Conservation (phyloP, 2,329 filamentous ascomycete species). For the Trichoderma sp. region DNA sequence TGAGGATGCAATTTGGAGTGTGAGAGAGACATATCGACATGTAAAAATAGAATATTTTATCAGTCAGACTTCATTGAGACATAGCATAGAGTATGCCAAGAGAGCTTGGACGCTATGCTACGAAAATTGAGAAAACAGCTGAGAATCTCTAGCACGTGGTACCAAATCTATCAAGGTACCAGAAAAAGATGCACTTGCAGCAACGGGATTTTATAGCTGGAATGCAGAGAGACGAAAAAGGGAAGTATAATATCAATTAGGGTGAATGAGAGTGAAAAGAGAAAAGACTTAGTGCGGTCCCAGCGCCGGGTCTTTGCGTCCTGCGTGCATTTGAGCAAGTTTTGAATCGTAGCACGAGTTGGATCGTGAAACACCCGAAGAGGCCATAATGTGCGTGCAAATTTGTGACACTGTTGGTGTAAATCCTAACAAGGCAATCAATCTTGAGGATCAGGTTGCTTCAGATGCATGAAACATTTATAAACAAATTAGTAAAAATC, state of each 20-base stretch:
- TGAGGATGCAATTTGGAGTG: background rate
- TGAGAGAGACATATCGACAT: background rate
- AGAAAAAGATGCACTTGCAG: background rate
- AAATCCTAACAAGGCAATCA: background rate
- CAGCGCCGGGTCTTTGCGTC: background rate
- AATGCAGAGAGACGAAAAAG: background rate
- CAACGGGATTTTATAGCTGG: background rate
- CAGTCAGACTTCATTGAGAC: background rate
- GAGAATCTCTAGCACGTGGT: background rate
- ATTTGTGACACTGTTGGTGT: background rate
- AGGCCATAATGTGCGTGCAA: background rate
- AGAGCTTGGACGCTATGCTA: background rate
- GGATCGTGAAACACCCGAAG: background rate
- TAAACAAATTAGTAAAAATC: background rate
- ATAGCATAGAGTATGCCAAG: background rate
- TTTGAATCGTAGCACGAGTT: background rate
- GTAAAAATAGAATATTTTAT: background rate
- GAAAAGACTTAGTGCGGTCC: background rate
- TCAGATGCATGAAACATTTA: background rate
- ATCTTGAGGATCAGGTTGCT: background rate
- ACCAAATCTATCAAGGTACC: background rate
- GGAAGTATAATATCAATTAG: background rate
- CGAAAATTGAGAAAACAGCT: too few relatives aligned
- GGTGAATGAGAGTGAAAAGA: background rate
- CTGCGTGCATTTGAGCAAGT: slow-evolving; percentile 1